Conservation (phyloP, 306 rosid genomes). For the Cucurbita maxima region DNA sequence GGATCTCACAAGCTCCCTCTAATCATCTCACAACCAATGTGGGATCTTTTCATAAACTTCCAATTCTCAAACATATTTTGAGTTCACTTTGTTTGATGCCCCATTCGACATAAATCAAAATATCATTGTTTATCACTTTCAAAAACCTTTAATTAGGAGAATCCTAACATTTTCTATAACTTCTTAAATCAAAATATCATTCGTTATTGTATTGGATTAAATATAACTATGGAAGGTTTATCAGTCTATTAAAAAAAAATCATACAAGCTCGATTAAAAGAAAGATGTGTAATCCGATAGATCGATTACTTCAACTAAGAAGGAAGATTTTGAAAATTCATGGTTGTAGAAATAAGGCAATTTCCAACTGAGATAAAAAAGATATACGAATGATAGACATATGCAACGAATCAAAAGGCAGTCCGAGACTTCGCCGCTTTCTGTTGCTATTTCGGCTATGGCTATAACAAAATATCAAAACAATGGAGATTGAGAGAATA, state of each 20-base stretch:
- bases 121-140: no score
- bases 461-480: neutral
- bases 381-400: neutral
- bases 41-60: neutral
- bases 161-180: neutral
- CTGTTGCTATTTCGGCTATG: neutral
- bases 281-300: neutral
- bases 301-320: neutral
- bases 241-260: neutral
- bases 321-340: neutral
- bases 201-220: neutral
- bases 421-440: neutral
- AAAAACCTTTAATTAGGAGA: no score
- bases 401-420: neutral
- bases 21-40: no score
- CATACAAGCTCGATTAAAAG: neutral
- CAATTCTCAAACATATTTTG: neutral
- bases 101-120: neutral
- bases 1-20: neutral
- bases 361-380: neutral
- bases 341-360: neutral
- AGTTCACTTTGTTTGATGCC: neutral
- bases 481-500: neutral
- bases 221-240: neutral
- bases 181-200: neutral